Base-by-base conservation (phyloP, 257 asterid genomes). In the Nicotiana noctiflora region DNA sequence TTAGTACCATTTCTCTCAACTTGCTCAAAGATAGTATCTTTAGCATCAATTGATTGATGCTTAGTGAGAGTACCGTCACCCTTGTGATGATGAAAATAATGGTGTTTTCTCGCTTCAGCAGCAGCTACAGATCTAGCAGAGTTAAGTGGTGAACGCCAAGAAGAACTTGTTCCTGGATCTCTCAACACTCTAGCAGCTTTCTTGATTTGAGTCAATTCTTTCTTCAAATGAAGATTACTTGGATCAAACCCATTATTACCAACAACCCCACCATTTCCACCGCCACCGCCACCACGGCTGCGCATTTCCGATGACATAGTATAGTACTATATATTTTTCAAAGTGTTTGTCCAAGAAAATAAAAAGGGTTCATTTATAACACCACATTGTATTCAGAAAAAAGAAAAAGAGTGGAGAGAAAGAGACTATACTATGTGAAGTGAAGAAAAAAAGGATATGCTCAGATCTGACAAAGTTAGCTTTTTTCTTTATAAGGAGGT, bases 91-190 rank as follows among this genome's bases (percentile, higher is more conserved):
- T 89, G 96, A 57, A 86, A 88, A 75, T 90, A 90, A 80, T 93
- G 96, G 40, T 88, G 91, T 82, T 88, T 91, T 18, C 78, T 44
- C 13, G 84, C 67, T 52, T 77, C 78, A 4, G 74, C 72, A 27
- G 84, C 86, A 25, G 91, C 88, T 4, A 86, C 89, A 74, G 99
- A 92, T 96, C 97, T 88, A 14, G 94, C 89, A 4, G 97, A 89
- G 81, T 84, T 87, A 3, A 88, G 81, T 15, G 97, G 98, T 3
- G 98, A 91, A 86, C 95, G 89, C 97, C 97, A 91, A 27, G 97
- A 86, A 11, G 97, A 90, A 44, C 94, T 90, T 76, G 99, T 96
- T 13, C 98, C 98, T 29, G 99, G 99, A 86, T 96, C 99, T 80
- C 93, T 88, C 6, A 96, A 86, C 72, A 83, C 95, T 29, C 93